These are phyloP conservation scores for Microsporum canis DNA, from an alignment of 2,329 filamentous ascomycete genomes.

Conservation along the genomic window DNA sequence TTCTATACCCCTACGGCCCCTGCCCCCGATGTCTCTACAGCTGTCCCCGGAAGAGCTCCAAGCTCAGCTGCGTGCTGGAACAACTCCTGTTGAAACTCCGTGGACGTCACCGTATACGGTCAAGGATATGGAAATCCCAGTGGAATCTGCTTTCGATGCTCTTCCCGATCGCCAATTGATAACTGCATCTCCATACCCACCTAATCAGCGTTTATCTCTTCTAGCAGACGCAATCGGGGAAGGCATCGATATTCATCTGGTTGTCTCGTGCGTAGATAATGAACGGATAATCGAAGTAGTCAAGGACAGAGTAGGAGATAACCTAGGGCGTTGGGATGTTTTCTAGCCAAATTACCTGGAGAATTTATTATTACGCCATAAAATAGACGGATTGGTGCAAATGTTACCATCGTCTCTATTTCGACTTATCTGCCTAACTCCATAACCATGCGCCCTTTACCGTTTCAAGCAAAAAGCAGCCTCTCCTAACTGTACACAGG, in stretches of 20 bases:
- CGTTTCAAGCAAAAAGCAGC: not conserved
- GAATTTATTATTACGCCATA: not conserved
- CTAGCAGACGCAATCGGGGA: constrained; percentile 29
- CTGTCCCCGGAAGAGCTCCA: not conserved
- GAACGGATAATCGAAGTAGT: constrained; percentile 27
- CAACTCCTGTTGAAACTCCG: not conserved
- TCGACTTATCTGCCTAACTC: not conserved
- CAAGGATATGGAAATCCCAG: not conserved
- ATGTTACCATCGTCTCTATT: not conserved
- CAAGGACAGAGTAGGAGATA: constrained; percentile 29
- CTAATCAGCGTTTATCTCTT: constrained; percentile 19
- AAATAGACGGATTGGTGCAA: not conserved
- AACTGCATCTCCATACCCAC: not conserved
- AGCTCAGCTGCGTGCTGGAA: not conserved
- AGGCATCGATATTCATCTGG: constrained; percentile 30
- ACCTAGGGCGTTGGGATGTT: constrained; percentile 28
- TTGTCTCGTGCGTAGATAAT: constrained; percentile 23
- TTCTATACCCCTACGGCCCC: constrained; percentile 20
- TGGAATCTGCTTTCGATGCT: constrained; percentile 2
- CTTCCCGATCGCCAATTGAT: not conserved
- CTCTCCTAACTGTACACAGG: not conserved
- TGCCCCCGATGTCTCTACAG: not conserved
- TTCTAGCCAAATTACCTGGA: constrained; percentile 11
- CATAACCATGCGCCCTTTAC: not conserved
- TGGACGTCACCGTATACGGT: not conserved